These are phyloP conservation scores for Herpomyces periplanetae DNA, from an alignment of 2,329 filamentous ascomycete genomes.

Conservation along the genomic window DNA sequence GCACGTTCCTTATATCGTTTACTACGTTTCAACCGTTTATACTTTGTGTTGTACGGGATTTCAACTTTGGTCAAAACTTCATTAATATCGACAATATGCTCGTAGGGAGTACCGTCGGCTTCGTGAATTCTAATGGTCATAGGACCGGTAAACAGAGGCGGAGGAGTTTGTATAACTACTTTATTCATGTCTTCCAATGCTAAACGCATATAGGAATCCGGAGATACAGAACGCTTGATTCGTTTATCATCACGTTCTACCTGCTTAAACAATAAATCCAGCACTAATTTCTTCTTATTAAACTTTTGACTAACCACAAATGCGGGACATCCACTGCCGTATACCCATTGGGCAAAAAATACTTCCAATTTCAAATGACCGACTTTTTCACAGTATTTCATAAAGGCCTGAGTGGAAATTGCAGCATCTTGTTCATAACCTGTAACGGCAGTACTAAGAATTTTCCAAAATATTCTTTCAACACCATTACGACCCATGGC, in stretches of 20 bases:
- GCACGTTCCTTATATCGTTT: conserved; percentile 27
- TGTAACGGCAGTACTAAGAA: conserved; percentile 52
- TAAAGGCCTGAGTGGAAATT: conserved; percentile 37
- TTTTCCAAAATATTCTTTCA: conserved; percentile 41
- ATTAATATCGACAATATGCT: conserved; percentile 84
- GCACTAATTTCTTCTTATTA: conserved; percentile 85
- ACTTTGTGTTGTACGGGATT: conserved; percentile 95
- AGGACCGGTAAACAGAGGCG: conserved; percentile 57
- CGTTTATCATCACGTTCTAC: conserved; percentile 17
- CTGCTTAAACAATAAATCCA: conserved; percentile 63
- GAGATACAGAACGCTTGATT: conserved; percentile 18
- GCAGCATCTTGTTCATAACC: conserved; percentile 27
- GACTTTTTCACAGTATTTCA: conserved; percentile 48
- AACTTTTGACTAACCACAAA: conserved; percentile 62
- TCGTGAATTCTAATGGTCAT: conserved; percentile 97
- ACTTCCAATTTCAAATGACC: conserved; percentile 50
- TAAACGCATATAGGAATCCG: conserved; percentile 39
- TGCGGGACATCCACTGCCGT: conserved; percentile 48
- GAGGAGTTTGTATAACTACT: conserved; percentile 25
- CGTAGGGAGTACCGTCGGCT: conserved; percentile 85
- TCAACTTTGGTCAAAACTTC: conserved; percentile 53
- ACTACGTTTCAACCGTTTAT: conserved; percentile 76
- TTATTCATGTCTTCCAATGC: conserved; percentile 35
- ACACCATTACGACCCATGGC: conserved; percentile 49
- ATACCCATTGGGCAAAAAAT: conserved; percentile 81